phyloP scores from a whole-genome alignment of 768 basidiomycete species.

The Leccinum sublutescens region DNA sequence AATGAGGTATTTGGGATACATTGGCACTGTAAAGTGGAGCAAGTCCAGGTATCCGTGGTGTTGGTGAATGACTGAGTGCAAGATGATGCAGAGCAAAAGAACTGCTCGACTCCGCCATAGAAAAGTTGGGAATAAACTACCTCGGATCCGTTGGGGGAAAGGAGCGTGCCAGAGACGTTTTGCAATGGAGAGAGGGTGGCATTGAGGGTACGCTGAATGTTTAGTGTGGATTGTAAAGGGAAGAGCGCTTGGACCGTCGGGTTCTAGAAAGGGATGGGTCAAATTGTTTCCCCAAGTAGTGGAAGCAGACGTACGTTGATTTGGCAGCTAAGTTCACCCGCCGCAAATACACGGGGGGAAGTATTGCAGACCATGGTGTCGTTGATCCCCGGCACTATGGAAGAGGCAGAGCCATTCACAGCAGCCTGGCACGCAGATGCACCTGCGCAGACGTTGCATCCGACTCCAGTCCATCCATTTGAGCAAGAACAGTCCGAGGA shows the following conservation, averaged over 20 bases:
- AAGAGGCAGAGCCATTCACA: constrained; percentile 33
- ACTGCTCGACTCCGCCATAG: constrained; percentile 84
- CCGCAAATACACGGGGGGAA: constrained; percentile 66
- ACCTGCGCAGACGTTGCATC: constrained; percentile 77
- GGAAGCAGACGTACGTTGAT: constrained; percentile 60
- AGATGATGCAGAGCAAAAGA: constrained; percentile 72
- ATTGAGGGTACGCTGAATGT: constrained; percentile 75
- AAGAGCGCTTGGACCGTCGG: constrained; percentile 79
- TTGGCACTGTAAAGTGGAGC: constrained; percentile 69
- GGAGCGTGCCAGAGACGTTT: constrained; percentile 26
- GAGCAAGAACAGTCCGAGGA: constrained; percentile 67
- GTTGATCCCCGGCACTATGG: constrained; percentile 40
- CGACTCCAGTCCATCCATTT: constrained; percentile 72
- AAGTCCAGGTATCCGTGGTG: constrained; percentile 57
- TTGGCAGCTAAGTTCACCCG: constrained; percentile 80
- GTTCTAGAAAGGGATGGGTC: constrained; percentile 48
- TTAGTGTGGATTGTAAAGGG: constrained; percentile 68
- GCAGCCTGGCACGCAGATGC: constrained; percentile 65
- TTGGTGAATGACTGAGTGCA: constrained; percentile 60
- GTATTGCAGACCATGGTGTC: constrained; percentile 74
- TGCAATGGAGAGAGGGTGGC: constrained; percentile 61
- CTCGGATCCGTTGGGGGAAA: constrained; percentile 52
- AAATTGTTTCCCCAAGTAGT: background rate
- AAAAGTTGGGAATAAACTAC: constrained; percentile 68
- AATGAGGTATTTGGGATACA: constrained; percentile 71